A percentile compares a stretch with the other conserved stretches of the same genome.
These are phyloP conservation scores for Spiraea crenata DNA, from an alignment of 331 rosid species.

Conservation along the genomic window DNA sequence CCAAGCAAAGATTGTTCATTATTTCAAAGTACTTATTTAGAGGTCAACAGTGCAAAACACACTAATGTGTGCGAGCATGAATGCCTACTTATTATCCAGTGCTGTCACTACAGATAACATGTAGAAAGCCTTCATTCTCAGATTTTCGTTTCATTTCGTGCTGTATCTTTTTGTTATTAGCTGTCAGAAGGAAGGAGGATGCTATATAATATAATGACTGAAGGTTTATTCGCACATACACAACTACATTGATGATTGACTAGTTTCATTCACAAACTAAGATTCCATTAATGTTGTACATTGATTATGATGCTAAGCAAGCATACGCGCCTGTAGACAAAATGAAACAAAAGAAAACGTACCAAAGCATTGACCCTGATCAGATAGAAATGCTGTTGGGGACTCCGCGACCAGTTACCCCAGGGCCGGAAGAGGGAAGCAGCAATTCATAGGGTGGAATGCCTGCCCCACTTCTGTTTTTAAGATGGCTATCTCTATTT, in stretches of 20 bases:
- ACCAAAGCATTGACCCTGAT: conserved; percentile 1
- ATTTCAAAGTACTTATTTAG: neutral
- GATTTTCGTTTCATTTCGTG: neutral
- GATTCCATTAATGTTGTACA: neutral
- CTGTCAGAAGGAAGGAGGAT: neutral
- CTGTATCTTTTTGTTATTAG: neutral
- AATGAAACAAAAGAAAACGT: neutral
- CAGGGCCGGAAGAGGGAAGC: conserved; percentile 53
- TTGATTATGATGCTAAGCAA: neutral
- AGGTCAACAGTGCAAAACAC: no score
- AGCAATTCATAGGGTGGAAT: conserved; percentile 57
- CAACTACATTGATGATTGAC: neutral
- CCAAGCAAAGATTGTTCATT: neutral
- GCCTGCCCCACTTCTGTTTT: conserved; percentile 61
- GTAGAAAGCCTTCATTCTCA: neutral
- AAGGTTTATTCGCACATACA: neutral
- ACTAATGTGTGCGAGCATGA: neutral
- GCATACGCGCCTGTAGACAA: neutral
- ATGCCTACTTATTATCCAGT: neutral
- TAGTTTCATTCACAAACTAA: neutral
- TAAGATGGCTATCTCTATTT: conserved; percentile 56
- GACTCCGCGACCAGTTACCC: conserved; percentile 91
- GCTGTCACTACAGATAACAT: neutral
- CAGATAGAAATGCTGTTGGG: conserved; percentile 65
- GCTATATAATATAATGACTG: neutral